A percentile compares a stretch with the other conserved stretches of the same genome.
phyloP scores from a whole-genome alignment of 1,284 basidiomycete genomes.

The Athelia psychrophila region DNA sequence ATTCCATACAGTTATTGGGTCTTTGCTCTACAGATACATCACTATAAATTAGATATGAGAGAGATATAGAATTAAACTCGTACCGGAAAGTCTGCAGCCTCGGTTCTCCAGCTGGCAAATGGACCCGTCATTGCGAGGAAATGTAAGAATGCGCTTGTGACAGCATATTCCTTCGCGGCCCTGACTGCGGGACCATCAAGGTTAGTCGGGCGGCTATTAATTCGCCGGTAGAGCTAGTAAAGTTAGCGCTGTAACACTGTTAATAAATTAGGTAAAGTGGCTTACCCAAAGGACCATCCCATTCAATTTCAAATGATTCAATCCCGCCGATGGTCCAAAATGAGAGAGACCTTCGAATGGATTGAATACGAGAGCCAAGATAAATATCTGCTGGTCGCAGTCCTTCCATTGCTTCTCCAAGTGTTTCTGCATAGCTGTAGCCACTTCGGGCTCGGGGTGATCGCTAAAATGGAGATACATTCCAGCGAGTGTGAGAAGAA shows the following conservation, averaged over 20 bases:
- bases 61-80: not conserved
- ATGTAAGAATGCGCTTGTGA: not conserved
- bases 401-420: too few relatives aligned
- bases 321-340: too few relatives aligned
- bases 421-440: too few relatives aligned
- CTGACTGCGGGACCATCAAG: not conserved
- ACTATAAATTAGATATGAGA: not conserved
- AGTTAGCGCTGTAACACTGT: not conserved
- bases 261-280: not conserved
- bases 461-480: too few relatives aligned
- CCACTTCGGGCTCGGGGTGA: too few relatives aligned
- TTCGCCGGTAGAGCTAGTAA: not conserved
- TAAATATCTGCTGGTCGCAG: too few relatives aligned
- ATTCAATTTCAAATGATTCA: constrained; percentile 1
- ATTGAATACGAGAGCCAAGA: too few relatives aligned
- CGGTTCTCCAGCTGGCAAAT: constrained; percentile 3
- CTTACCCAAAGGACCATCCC: not conserved
- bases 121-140: not conserved
- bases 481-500: too few relatives aligned
- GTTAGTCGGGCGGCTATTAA: not conserved
- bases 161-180: not conserved
- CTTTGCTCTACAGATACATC: constrained; percentile 1
- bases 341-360: too few relatives aligned
- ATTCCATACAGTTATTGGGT: constrained; percentile 6
- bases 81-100: constrained; percentile 1